phyloP scores from a whole-genome alignment of 129 eudicot species.

The Flaveria robusta region DNA sequence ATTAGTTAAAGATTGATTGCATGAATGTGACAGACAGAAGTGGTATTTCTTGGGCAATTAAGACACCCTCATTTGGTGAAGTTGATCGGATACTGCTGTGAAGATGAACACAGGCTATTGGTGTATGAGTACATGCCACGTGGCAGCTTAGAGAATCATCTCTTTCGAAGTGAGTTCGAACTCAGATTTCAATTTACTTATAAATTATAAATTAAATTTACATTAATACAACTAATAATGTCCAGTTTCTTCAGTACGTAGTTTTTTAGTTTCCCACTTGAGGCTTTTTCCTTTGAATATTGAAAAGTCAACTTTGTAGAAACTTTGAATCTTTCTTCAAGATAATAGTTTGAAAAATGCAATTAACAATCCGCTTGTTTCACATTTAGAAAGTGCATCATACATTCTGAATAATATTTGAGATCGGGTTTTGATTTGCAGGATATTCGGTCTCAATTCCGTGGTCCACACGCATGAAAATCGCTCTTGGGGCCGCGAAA shows the following conservation, averaged over 20 bases:
- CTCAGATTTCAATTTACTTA: not conserved
- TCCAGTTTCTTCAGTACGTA: too few relatives aligned
- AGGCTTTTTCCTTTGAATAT: not conserved
- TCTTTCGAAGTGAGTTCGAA: slow-evolving; percentile 74
- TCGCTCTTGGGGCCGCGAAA: slow-evolving; percentile 76
- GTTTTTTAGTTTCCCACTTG: not conserved
- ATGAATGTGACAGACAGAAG: slow-evolving; percentile 66
- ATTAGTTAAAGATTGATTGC: not conserved
- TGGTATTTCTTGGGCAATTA: slow-evolving; percentile 84
- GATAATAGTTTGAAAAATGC: not conserved
- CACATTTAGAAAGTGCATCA: not conserved
- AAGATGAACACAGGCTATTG: slow-evolving; percentile 83
- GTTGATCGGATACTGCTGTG: slow-evolving; percentile 88
- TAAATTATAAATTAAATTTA: not conserved
- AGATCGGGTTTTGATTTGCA: slow-evolving; percentile 26
- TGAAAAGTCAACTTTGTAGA: not conserved
- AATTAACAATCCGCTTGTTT: not conserved
- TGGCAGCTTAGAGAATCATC: slow-evolving; percentile 97
- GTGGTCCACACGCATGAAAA: slow-evolving; percentile 84
- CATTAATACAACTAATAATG: too few relatives aligned
- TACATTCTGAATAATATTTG: too few relatives aligned
- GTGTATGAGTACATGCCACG: slow-evolving; percentile 96
- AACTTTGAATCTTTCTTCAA: not conserved
- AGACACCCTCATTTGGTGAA: slow-evolving; percentile 91
- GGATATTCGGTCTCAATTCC: slow-evolving; percentile 82